phyloP scores from a whole-genome alignment of 805 yeast genomes.

The Cyberlindnera xylosilytica region DNA sequence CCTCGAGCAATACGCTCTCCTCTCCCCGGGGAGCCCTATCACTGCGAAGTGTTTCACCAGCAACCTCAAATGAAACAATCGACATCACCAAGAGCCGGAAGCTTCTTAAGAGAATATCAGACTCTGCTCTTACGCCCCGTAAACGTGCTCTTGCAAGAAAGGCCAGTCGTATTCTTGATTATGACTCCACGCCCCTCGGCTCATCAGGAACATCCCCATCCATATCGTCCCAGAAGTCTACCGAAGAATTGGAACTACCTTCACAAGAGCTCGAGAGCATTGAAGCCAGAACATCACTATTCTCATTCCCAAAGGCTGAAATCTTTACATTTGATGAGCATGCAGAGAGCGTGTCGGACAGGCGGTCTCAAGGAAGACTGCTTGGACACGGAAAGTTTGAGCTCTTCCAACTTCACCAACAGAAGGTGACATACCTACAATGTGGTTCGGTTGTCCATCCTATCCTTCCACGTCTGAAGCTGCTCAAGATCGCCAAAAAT shows the following conservation, averaged over 20 bases:
- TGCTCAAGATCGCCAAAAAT: constrained; percentile 45
- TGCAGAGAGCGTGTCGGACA: constrained; percentile 7
- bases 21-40: background rate
- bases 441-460: constrained; percentile 74
- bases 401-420: constrained; percentile 55
- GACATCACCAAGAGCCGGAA: constrained; percentile 24
- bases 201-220: constrained; percentile 5
- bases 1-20: background rate
- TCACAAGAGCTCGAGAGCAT: constrained; percentile 6
- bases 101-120: constrained; percentile 21
- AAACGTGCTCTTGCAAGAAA: constrained; percentile 24
- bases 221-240: background rate
- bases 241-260: constrained; percentile 1
- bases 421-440: constrained; percentile 55
- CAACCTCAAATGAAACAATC: constrained; percentile 12
- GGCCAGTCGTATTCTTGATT: constrained; percentile 1
- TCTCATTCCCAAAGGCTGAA: constrained; percentile 21
- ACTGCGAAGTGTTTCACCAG: constrained; percentile 3
- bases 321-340: constrained; percentile 25
- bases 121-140: constrained; percentile 21
- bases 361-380: constrained; percentile 38
- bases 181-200: constrained; percentile 1
- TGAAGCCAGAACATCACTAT: constrained; percentile 19
- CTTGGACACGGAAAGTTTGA: constrained; percentile 60
- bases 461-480: constrained; percentile 58